Evolutionary conservation across 2,329 filamentous ascomycete species (phyloP), one percentile per base, ranked within the genome.

Genomic region (Pseudopithomyces chartarum): DNA sequence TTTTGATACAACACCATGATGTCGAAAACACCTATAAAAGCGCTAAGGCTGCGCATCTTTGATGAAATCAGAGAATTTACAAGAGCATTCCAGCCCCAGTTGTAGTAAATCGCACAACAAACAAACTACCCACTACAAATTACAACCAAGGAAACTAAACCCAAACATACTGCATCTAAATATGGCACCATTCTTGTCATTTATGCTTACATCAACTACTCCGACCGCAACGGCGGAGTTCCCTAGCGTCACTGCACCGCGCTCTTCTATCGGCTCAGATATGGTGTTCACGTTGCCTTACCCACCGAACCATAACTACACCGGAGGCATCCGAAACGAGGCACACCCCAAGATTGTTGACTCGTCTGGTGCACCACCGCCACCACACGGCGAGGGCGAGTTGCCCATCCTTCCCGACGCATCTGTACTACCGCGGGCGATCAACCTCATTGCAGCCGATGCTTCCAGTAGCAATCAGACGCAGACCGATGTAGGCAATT

Each of bases 151-250:
- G 1, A 46, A 34, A 34, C 13, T 8, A 7, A 7, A 7, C 7
- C 34, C 13, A 38, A 38, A 38, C 6, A 15, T 38, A n/a, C 17
- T 17, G 6, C 13, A 15, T 15, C 8, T 40, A 10, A 51, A 40
- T 12, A 42, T 51, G 48, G 38, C 48, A 26, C 48, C 48, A 5
- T 51, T 43, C 23, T 51, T 42, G 11, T 29, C 48, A 1, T 51
- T 42, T 17, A 42, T n/a, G 17, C 19, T 34, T 8, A 2, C 12
- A 17, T 38, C 33, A 22, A 13, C 33, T 3, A 13, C 34, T 1
- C 34, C 20, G 15, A 29, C 10, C 1, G 15, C 34, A 17, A 19
- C 15, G 12, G 20, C 15, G 11, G 17, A 12, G 12, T 47, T 36
- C 19, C 45, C 22, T 8, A 40, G n/a, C 34, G 13, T 5, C 23